Evolutionary conservation across 495 filamentous ascomycete species (phyloP).

Genomic region (Lasiosphaeriaceae sp.): DNA sequence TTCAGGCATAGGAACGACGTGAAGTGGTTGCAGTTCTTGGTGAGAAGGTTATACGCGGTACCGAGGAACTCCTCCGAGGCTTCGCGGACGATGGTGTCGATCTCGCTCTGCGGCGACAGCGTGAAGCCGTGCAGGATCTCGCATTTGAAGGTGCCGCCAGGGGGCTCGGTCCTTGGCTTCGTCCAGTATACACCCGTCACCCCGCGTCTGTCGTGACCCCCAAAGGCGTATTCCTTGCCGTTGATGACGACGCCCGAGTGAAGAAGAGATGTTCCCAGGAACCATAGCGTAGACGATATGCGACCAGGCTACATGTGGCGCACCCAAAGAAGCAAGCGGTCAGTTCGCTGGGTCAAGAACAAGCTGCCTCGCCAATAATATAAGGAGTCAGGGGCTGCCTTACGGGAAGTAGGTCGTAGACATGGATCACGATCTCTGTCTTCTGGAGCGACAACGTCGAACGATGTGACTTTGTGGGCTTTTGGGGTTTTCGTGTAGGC

Average conservation of each 20-base stretch:
- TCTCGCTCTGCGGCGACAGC: slow-evolving; percentile 56
- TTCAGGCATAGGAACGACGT: slow-evolving; percentile 63
- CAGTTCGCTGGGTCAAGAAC: not conserved
- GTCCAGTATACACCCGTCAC: slow-evolving; percentile 78
- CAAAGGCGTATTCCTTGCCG: slow-evolving; percentile 74
- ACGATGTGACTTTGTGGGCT: slow-evolving; percentile 45
- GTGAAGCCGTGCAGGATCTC: slow-evolving; percentile 72
- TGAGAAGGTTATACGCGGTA: slow-evolving; percentile 69
- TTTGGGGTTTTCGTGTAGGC: slow-evolving; percentile 40
- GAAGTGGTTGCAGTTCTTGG: slow-evolving; percentile 81
- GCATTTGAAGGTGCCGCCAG: slow-evolving; percentile 66
- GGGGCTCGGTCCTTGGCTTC: slow-evolving; percentile 60
- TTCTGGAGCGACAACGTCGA: slow-evolving; percentile 59
- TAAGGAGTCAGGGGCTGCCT: slow-evolving; percentile 13
- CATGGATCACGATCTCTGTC: slow-evolving; percentile 71
- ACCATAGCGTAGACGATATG: slow-evolving; percentile 66
- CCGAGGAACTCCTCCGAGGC: slow-evolving; percentile 65
- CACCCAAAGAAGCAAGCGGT: not conserved
- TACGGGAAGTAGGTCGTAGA: slow-evolving; percentile 75
- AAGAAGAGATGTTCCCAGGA: slow-evolving; percentile 64
- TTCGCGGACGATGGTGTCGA: slow-evolving; percentile 61
- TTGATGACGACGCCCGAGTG: slow-evolving; percentile 78
- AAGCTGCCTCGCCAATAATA: not conserved
- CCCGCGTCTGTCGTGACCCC: slow-evolving; percentile 65
- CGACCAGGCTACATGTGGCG: slow-evolving; percentile 53